phyloP scores from a whole-genome alignment of 768 basidiomycete species.

The Macrolepiota fuliginosa region DNA sequence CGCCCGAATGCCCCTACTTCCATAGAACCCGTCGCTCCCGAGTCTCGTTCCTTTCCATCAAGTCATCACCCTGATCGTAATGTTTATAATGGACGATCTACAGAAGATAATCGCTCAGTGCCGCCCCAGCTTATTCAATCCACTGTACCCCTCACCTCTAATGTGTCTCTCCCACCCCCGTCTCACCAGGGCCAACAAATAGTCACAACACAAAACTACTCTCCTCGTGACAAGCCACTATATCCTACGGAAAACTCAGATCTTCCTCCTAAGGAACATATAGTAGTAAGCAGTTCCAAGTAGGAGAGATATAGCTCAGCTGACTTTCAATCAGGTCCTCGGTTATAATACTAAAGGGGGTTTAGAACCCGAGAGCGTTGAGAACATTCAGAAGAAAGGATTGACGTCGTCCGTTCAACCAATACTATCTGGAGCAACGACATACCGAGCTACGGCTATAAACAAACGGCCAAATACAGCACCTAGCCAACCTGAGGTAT shows the following conservation, averaged over 20 bases:
- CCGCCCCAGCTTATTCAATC: background rate
- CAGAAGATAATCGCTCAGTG: background rate
- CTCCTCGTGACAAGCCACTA: background rate
- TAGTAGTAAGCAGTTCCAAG: background rate
- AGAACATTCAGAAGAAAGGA: background rate
- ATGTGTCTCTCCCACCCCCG: background rate
- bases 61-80: background rate
- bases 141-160: background rate
- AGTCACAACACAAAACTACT: background rate
- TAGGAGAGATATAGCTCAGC: background rate
- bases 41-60: background rate
- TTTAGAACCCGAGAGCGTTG: background rate
- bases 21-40: background rate
- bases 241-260: background rate
- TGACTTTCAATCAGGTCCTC: background rate
- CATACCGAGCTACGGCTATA: background rate
- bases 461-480: background rate
- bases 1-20: background rate
- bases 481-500: slow-evolving; percentile 2
- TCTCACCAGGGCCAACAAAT: background rate
- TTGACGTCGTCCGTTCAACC: background rate
- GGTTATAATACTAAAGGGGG: background rate
- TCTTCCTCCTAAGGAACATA: background rate
- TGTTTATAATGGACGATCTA: background rate
- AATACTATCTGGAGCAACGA: background rate